A percentile compares a stretch with the other conserved stretches of the same genome.
phyloP scores from a whole-genome alignment of 2,329 filamentous ascomycete species.

The Basipetospora sp. region DNA sequence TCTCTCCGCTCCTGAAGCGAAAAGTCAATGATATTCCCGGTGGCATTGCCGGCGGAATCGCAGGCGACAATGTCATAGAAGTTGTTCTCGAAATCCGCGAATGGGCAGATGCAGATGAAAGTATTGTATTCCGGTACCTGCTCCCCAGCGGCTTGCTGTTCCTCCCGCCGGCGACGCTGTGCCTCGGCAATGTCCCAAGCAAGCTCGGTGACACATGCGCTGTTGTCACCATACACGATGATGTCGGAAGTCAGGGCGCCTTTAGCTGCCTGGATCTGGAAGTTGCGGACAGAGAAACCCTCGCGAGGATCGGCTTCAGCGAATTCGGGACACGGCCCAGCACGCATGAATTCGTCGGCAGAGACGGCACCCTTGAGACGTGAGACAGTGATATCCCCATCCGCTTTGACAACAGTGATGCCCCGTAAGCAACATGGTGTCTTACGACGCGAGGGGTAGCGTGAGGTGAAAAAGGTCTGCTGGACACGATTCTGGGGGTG shows the following conservation, averaged over 20 bases:
- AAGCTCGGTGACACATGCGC: slow-evolving; percentile 45
- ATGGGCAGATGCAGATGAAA: slow-evolving; percentile 55
- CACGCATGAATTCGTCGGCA: slow-evolving; percentile 61
- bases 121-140: slow-evolving; percentile 62
- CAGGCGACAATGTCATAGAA: slow-evolving; percentile 60
- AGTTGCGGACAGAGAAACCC: slow-evolving; percentile 91
- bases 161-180: slow-evolving; percentile 59
- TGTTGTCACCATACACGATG: slow-evolving; percentile 72
- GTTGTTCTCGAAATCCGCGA: slow-evolving; percentile 55
- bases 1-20: slow-evolving; percentile 76
- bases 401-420: slow-evolving; percentile 76
- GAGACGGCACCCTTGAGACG: slow-evolving; percentile 78
- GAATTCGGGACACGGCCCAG: slow-evolving; percentile 43
- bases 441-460: slow-evolving; percentile 54
- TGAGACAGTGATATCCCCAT: slow-evolving; percentile 57
- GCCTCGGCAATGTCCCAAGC: slow-evolving; percentile 57
- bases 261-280: slow-evolving; percentile 89
- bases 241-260: slow-evolving; percentile 79
- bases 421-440: slow-evolving; percentile 63
- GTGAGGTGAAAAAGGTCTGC: slow-evolving; percentile 72
- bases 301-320: slow-evolving; percentile 72
- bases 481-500: slow-evolving; percentile 82
- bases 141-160: slow-evolving; percentile 41
- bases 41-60: slow-evolving; percentile 55
- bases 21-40: slow-evolving; percentile 72